Percentiles rank a stretch among this genome's conserved stretches.
These are phyloP conservation scores for Trichoderma harzianum DNA, from an alignment of 2,329 filamentous ascomycete species.

Conservation along the genomic window DNA sequence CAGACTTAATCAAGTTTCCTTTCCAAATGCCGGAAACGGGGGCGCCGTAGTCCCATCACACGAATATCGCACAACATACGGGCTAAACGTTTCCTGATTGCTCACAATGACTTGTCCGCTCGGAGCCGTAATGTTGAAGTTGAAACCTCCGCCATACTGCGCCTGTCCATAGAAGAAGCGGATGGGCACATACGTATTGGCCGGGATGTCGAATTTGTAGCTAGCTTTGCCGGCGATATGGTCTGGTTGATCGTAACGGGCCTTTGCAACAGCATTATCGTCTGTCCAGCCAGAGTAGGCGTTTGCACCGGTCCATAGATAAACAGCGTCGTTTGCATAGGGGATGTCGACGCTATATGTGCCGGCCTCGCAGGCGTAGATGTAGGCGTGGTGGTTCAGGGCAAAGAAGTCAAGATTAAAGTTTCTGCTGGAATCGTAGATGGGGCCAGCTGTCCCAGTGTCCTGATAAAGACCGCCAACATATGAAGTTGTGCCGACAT, in stretches of 20 bases:
- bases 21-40: conserved; percentile 7
- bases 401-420: conserved; percentile 24
- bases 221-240: conserved; percentile 21
- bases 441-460: not conserved
- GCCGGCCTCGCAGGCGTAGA: conserved; percentile 26
- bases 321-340: conserved; percentile 21
- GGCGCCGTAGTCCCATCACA: conserved; percentile 15
- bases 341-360: conserved; percentile 24
- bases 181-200: conserved; percentile 16
- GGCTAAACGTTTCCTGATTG: not conserved
- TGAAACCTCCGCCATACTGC: conserved; percentile 17
- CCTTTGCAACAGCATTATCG: conserved; percentile 23
- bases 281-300: conserved; percentile 26
- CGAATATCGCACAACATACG: conserved; percentile 16
- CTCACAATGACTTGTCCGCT: conserved; percentile 16
- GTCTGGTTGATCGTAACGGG: conserved; percentile 22
- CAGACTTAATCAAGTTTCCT: not conserved
- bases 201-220: conserved; percentile 21
- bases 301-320: conserved; percentile 23
- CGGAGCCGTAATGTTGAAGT: conserved; percentile 14
- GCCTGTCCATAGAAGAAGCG: conserved; percentile 21
- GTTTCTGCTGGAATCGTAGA: not conserved
- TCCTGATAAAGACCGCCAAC: not conserved
- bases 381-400: conserved; percentile 28
- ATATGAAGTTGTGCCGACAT: not conserved